These are phyloP conservation scores for Amanita rimosa DNA, from an alignment of 768 basidiomycete species.

Conservation along the genomic window DNA sequence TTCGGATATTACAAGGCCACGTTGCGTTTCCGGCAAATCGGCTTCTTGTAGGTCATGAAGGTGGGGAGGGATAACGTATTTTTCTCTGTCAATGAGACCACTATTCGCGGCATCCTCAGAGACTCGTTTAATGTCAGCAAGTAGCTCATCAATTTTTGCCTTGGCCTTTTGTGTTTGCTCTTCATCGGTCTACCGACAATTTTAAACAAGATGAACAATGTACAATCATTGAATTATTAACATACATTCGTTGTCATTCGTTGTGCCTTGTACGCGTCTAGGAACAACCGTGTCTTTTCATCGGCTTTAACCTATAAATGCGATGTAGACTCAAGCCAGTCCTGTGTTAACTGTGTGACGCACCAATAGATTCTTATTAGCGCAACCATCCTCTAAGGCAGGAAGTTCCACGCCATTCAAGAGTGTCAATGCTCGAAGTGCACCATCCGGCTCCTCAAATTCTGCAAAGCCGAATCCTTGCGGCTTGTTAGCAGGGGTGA, in stretches of 20 bases:
- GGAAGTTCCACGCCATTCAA: constrained; percentile 41
- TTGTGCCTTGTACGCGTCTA: constrained; percentile 77
- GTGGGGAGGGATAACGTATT: constrained; percentile 91
- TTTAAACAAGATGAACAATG: constrained; percentile 2
- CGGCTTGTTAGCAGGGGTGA: constrained; percentile 86
- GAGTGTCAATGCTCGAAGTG: constrained; percentile 54
- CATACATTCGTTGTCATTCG: constrained; percentile 72
- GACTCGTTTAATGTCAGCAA: constrained; percentile 59
- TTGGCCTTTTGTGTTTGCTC: constrained; percentile 50
- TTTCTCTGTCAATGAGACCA: constrained; percentile 72
- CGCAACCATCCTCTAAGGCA: constrained; percentile 40
- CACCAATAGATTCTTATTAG: constrained; percentile 48
- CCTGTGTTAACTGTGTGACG: constrained; percentile 29
- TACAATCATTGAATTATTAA: background rate
- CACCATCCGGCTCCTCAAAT: constrained; percentile 88
- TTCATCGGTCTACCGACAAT: constrained; percentile 52
- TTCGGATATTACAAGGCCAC: constrained; percentile 89
- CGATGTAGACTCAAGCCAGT: constrained; percentile 34
- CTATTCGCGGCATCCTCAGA: constrained; percentile 68
- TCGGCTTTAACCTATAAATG: constrained; percentile 78
- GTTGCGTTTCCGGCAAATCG: constrained; percentile 88
- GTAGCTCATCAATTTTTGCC: constrained; percentile 48
- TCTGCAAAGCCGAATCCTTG: constrained; percentile 97
- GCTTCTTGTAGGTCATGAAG: constrained; percentile 93
- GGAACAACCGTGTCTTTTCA: constrained; percentile 82